phyloP scores from a whole-genome alignment of 805 yeast genomes.

The Torulaspora microellipsoides region DNA sequence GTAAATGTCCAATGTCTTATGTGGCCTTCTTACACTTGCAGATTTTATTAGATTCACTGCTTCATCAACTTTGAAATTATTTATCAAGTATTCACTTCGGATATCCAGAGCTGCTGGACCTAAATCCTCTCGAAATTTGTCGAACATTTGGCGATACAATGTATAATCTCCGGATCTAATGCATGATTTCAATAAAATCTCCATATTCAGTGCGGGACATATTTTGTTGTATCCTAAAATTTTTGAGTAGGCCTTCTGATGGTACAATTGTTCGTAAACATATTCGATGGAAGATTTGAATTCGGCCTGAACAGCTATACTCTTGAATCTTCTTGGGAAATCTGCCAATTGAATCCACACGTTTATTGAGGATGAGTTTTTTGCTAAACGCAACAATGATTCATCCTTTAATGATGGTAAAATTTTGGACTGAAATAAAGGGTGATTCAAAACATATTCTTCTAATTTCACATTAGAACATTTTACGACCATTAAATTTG shows the following conservation, averaged over 20 bases:
- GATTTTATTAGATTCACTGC: slow-evolving; percentile 18
- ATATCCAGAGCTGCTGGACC: slow-evolving; percentile 14
- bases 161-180: slow-evolving; percentile 25
- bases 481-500: slow-evolving; percentile 19
- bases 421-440: slow-evolving; percentile 13
- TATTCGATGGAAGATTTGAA: slow-evolving; percentile 21
- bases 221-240: slow-evolving; percentile 23
- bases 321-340: slow-evolving; percentile 28
- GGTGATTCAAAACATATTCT: slow-evolving; percentile 14
- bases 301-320: slow-evolving; percentile 30
- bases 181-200: slow-evolving; percentile 24
- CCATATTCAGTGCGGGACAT: slow-evolving; percentile 26
- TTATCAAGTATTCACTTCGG: slow-evolving; percentile 25
- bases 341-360: slow-evolving; percentile 19
- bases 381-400: slow-evolving; percentile 24
- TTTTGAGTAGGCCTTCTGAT: slow-evolving; percentile 13
- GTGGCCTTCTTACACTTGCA: slow-evolving; percentile 11
- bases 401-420: slow-evolving; percentile 24
- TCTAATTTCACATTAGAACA: slow-evolving; percentile 14
- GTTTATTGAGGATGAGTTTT: slow-evolving; percentile 8
- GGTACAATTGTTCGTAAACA: slow-evolving; percentile 22
- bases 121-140: slow-evolving; percentile 17
- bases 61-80: slow-evolving; percentile 20
- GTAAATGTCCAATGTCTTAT: slow-evolving; percentile 21
- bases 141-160: slow-evolving; percentile 15